Conservation (phyloP, 1,284 basidiomycete species). For the Macrocybe sp. region DNA sequence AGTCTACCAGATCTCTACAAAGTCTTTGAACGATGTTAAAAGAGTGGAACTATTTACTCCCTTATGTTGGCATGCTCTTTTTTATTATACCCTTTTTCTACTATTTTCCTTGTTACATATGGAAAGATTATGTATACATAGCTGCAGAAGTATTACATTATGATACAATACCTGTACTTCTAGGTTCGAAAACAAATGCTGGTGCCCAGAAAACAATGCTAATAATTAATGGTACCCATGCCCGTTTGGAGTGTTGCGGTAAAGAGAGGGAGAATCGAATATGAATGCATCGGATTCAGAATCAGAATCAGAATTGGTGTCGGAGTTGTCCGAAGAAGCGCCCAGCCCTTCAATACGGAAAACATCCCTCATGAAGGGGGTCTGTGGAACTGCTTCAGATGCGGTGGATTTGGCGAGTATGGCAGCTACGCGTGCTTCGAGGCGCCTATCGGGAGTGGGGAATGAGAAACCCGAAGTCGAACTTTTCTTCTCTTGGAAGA, state of each 20-base stretch:
- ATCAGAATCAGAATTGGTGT: constrained; percentile 32
- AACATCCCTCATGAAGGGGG: constrained; percentile 66
- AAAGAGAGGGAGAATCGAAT: constrained; percentile 51
- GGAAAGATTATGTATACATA: constrained; percentile 14
- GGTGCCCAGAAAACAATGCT: constrained; percentile 8
- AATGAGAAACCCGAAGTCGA: constrained; percentile 18
- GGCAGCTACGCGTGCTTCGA: constrained; percentile 74
- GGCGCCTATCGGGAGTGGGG: constrained; percentile 46
- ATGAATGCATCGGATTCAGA: constrained; percentile 67
- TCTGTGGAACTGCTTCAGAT: constrained; percentile 52
- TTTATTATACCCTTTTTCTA: constrained; percentile 2
- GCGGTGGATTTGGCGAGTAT: constrained; percentile 73
- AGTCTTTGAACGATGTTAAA: constrained; percentile 84
- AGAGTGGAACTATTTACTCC: constrained; percentile 1
- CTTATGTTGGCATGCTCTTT: constrained; percentile 7
- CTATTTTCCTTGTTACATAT: constrained; percentile 2
- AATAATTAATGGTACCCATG: constrained; percentile 26
- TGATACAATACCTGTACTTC: constrained; percentile 14
- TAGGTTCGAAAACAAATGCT: constrained; percentile 11
- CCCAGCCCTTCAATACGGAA: constrained; percentile 56
- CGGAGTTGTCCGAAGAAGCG: constrained; percentile 45
- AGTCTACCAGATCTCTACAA: constrained; percentile 85
- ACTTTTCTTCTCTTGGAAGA: constrained; percentile 64
- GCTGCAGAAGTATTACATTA: constrained; percentile 15
- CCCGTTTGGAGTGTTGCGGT: constrained; percentile 38